phyloP scores from a whole-genome alignment of 805 yeast genomes.

The Wickerhamomyces strasburgensis region DNA sequence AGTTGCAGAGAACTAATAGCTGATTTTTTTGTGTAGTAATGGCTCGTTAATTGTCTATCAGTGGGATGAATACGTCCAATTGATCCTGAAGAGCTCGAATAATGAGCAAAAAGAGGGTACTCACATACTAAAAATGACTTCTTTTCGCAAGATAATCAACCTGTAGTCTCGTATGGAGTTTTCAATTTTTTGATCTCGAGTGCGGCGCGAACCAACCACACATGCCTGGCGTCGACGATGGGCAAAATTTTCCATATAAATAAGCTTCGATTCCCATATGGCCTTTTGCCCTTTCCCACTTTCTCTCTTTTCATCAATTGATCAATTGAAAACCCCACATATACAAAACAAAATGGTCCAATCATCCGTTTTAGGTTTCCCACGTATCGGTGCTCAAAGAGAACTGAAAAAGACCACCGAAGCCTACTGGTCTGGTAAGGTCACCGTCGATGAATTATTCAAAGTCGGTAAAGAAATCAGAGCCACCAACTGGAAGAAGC shows the following conservation, averaged over 20 bases:
- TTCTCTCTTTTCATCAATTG: conserved; percentile 1
- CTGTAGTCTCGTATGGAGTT: too few relatives aligned
- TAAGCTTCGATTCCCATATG: background rate
- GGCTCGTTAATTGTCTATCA: too few relatives aligned
- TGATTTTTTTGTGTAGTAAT: too few relatives aligned
- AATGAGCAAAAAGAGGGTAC: too few relatives aligned
- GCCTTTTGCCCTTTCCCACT: background rate
- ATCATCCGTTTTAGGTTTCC: conserved; percentile 98
- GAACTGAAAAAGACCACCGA: conserved; percentile 98
- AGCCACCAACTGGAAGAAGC: conserved; percentile 96
- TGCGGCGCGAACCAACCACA: too few relatives aligned
- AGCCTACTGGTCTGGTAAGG: conserved; percentile 98
- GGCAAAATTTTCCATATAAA: conserved; percentile 4
- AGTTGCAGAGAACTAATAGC: too few relatives aligned
- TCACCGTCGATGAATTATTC: conserved; percentile 77
- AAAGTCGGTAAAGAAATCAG: conserved; percentile 94
- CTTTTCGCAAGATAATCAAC: too few relatives aligned
- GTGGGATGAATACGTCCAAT: too few relatives aligned
- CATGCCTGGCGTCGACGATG: too few relatives aligned
- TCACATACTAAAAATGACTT: too few relatives aligned
- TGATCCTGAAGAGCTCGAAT: too few relatives aligned
- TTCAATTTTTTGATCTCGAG: too few relatives aligned
- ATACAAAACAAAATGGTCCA: conserved; percentile 62
- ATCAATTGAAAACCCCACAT: conserved; percentile 1
- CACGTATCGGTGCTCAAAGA: conserved; percentile 99